Evolutionary conservation across 2,329 filamentous ascomycete genomes (phyloP).

Genomic region (Apiospora sp.): DNA sequence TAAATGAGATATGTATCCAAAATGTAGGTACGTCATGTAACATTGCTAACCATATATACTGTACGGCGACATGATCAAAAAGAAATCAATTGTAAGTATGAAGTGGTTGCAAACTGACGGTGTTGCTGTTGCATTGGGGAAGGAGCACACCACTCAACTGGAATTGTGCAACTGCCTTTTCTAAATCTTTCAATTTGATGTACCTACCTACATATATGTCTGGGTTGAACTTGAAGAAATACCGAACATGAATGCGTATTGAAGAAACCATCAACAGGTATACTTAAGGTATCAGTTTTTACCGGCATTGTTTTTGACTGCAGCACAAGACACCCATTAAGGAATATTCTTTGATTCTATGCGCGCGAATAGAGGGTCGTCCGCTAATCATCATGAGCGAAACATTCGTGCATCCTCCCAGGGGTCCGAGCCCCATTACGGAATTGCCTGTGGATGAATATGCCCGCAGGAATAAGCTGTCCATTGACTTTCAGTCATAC

Average conservation of each 20-base stretch:
- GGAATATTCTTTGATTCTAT: neutral
- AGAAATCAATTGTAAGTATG: neutral
- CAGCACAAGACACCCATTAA: neutral
- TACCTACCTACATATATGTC: neutral
- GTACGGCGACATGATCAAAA: too few relatives aligned
- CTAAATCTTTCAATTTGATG: neutral
- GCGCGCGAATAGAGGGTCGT: neutral
- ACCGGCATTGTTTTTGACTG: neutral
- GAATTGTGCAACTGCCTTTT: neutral
- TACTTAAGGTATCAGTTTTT: neutral
- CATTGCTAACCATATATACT: too few relatives aligned
- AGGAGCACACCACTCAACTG: neutral
- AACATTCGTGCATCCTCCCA: neutral
- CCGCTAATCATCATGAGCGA: neutral
- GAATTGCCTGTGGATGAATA: constrained; percentile 35
- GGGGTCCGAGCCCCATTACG: neutral
- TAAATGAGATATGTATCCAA: too few relatives aligned
- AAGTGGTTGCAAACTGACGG: neutral
- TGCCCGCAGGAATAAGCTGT: constrained; percentile 37
- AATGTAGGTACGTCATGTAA: too few relatives aligned
- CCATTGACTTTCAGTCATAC: constrained; percentile 35
- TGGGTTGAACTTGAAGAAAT: too few relatives aligned
- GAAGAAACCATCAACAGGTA: too few relatives aligned
- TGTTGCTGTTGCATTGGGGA: neutral
- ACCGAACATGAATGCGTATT: too few relatives aligned